phyloP scores from a whole-genome alignment of 2,329 filamentous ascomycete species.

The Albifimbria verrucaria region DNA sequence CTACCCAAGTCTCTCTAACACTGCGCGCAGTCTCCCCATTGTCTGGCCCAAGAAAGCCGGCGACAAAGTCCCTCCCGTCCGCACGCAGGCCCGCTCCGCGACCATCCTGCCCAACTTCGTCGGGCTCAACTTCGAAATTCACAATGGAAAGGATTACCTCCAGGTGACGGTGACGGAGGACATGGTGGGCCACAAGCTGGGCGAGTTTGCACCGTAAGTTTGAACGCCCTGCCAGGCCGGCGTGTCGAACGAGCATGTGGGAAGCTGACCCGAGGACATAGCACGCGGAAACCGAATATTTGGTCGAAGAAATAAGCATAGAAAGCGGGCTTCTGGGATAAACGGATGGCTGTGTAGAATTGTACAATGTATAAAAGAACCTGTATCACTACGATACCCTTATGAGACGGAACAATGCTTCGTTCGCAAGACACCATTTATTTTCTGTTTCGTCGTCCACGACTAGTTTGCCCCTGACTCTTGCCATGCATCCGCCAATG shows the following conservation, averaged over 20 bases:
- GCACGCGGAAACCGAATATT: constrained; percentile 57
- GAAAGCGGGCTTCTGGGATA: constrained; percentile 10
- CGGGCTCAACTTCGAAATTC: constrained; percentile 81
- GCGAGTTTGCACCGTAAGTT: constrained; percentile 84
- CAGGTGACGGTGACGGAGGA: constrained; percentile 85
- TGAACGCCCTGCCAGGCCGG: background rate
- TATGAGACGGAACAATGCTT: background rate
- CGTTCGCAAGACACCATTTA: background rate
- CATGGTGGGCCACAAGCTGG: constrained; percentile 94
- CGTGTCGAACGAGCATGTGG: too few species aligned
- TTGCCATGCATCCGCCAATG: too few species aligned
- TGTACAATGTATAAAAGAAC: constrained; percentile 23
- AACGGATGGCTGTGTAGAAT: constrained; percentile 11
- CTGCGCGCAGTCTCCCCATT: constrained; percentile 57
- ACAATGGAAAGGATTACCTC: constrained; percentile 86
- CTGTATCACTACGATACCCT: constrained; percentile 23
- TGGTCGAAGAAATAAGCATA: constrained; percentile 38
- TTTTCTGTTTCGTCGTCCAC: background rate
- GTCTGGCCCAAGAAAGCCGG: constrained; percentile 55
- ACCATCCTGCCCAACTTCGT: constrained; percentile 93
- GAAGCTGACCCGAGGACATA: too few species aligned
- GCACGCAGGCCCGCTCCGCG: constrained; percentile 81
- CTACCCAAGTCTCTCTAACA: constrained; percentile 18
- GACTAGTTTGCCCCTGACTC: background rate
- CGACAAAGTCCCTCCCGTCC: constrained; percentile 68